These are phyloP conservation scores for Diplodia corticola DNA, from an alignment of 2,329 filamentous ascomycete species.

Conservation along the genomic window DNA sequence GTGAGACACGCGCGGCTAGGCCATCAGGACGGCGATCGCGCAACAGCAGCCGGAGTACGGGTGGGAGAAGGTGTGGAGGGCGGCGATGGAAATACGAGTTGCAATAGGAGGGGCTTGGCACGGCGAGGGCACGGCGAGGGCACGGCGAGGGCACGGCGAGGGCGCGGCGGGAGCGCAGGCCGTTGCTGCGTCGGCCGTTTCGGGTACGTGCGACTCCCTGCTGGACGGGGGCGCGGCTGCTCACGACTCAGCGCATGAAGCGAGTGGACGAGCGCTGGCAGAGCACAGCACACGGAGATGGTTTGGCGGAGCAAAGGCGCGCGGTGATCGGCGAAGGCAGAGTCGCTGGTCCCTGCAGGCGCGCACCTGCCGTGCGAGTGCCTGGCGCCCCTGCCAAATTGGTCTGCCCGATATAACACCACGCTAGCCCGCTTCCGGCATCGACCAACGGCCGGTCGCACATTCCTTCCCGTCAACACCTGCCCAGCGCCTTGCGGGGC, in stretches of 20 bases:
- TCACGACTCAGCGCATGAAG: slow-evolving; percentile 17
- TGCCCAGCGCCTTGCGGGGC: background rate
- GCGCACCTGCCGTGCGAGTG: slow-evolving; percentile 12
- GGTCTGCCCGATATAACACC: slow-evolving; percentile 19
- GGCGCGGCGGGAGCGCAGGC: slow-evolving; percentile 13
- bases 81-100: slow-evolving; percentile 13
- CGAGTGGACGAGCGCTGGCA: slow-evolving; percentile 2
- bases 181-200: slow-evolving; percentile 18
- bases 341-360: slow-evolving; percentile 11
- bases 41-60: slow-evolving; percentile 5
- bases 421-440: slow-evolving; percentile 3
- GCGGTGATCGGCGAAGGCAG: slow-evolving; percentile 12
- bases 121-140: slow-evolving; percentile 10
- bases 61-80: slow-evolving; percentile 1
- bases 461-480: slow-evolving; percentile 14
- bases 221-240: slow-evolving; percentile 7
- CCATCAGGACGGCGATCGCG: slow-evolving; percentile 18
- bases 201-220: slow-evolving; percentile 18
- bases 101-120: slow-evolving; percentile 18
- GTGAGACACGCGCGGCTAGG: slow-evolving; percentile 20
- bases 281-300: slow-evolving; percentile 4
- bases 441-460: slow-evolving; percentile 19
- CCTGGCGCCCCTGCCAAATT: slow-evolving; percentile 9
- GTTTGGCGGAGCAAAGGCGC: slow-evolving; percentile 6
- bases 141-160: slow-evolving; percentile 7